Evolutionary conservation across 495 filamentous ascomycete genomes (phyloP).

Genomic region (Aspergillus sclerotioniger): DNA sequence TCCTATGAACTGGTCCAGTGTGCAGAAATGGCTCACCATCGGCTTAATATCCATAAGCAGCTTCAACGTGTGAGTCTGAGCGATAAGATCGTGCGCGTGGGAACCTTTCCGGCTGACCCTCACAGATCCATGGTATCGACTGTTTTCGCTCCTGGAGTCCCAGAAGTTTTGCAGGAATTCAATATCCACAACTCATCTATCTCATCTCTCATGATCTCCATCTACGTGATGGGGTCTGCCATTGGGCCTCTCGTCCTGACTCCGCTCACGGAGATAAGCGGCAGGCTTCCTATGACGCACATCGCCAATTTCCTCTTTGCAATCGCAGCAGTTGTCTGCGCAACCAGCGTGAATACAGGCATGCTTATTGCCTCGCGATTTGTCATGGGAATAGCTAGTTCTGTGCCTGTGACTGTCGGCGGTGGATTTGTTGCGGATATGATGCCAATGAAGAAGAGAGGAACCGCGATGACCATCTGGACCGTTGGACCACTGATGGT

Average conservation of each 20-base stretch:
- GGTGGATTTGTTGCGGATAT: slow-evolving; percentile 42
- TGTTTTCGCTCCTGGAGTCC: slow-evolving; percentile 55
- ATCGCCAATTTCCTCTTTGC: slow-evolving; percentile 34
- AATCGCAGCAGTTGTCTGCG: slow-evolving; percentile 34
- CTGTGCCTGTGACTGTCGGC: slow-evolving; percentile 36
- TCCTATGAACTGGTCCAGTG: slow-evolving; percentile 51
- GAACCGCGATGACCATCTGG: slow-evolving; percentile 39
- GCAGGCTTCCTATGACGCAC: slow-evolving; percentile 34
- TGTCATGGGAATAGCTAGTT: slow-evolving; percentile 33
- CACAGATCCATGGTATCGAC: slow-evolving; percentile 32
- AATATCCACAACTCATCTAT: slow-evolving; percentile 29
- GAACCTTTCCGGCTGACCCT: not conserved
- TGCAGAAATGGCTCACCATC: slow-evolving; percentile 17
- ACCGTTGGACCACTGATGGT: slow-evolving; percentile 33
- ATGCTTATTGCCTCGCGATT: slow-evolving; percentile 41
- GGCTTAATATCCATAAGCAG: slow-evolving; percentile 32
- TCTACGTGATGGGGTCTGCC: slow-evolving; percentile 31
- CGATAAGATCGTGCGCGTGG: not conserved
- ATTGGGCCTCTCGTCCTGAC: slow-evolving; percentile 30
- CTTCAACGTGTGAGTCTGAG: slow-evolving; percentile 34
- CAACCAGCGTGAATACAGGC: slow-evolving; percentile 29
- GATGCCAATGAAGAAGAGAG: slow-evolving; percentile 32
- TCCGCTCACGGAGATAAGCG: slow-evolving; percentile 37
- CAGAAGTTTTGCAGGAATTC: slow-evolving; percentile 51
- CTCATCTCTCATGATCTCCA: slow-evolving; percentile 29